Evolutionary conservation across 1,284 basidiomycete genomes (phyloP).

Genomic region (Sparassis latifolia): DNA sequence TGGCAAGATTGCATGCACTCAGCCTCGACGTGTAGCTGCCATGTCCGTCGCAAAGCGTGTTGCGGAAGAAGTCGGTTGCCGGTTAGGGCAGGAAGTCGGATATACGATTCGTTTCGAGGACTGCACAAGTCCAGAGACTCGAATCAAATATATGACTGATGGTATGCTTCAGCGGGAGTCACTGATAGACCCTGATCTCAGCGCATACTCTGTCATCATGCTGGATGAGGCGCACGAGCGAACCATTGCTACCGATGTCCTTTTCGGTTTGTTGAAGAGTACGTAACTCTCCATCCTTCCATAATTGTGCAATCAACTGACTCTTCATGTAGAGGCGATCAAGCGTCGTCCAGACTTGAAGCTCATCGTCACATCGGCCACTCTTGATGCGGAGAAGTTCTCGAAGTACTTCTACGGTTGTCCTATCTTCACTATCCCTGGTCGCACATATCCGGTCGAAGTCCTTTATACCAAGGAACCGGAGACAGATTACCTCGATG

Average conservation of each 20-base stretch:
- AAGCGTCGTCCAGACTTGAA: conserved; percentile 94
- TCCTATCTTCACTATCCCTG: conserved; percentile 99
- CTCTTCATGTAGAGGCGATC: conserved; percentile 70
- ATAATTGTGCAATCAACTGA: background rate
- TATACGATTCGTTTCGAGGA: conserved; percentile 99
- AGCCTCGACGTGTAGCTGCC: conserved; percentile 96
- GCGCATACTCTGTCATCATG: conserved; percentile 93
- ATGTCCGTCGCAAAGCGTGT: conserved; percentile 99
- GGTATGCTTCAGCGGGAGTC: conserved; percentile 98
- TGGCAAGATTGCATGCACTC: conserved; percentile 93
- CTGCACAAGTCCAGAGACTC: conserved; percentile 94
- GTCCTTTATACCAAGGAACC: conserved; percentile 98
- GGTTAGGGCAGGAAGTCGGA: conserved; percentile 94
- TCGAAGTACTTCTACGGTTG: conserved; percentile 98
- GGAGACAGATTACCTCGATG: conserved; percentile 97
- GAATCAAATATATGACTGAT: conserved; percentile 99
- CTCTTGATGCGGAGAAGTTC: conserved; percentile 99
- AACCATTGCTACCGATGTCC: conserved; percentile 95
- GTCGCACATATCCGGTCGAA: conserved; percentile 97
- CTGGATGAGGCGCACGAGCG: conserved; percentile 98
- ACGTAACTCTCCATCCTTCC: conserved; percentile 26
- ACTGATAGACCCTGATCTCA: conserved; percentile 91
- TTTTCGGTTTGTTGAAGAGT: conserved; percentile 97
- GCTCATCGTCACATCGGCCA: conserved; percentile 97
- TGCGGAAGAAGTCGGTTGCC: conserved; percentile 94